Evolutionary conservation across 257 asterid species (phyloP), one percentile per base, ranked within the genome.

Genomic region (Salvia hispanica): DNA sequence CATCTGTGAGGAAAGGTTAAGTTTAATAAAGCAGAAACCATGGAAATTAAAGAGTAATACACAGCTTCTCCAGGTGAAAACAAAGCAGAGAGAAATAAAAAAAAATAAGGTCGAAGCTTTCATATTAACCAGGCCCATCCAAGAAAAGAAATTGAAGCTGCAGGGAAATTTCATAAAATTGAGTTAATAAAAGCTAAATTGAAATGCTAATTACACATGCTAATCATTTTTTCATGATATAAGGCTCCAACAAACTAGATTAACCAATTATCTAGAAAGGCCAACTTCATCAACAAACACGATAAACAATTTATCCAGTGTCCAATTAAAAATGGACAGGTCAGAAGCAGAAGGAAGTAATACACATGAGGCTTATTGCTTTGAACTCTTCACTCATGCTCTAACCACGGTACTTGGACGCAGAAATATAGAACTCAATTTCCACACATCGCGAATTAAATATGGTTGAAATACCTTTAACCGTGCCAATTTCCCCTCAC

Each of bases 11-110:
- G 14, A 3, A 53, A 53, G n/a, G 9, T 52, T 8, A 25, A 25
- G 61, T 55, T 11, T 4, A 55, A 11, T 39, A 39, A 39, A 39
- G 14, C 53, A 66, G 18, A 68, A 57, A 56, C 21, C 65, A 31
- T 15, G 37, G n/a, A 68, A 44, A 44, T 10, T 37, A 33, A 58
- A 58, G 13, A n/a, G 14, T 25, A 28, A 25, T 55, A 7, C 33
- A 55, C 45, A 28, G 45, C 21, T 50, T 50, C 14, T 10, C 48
- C 59, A 48, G 66, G 61, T 66, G 72, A 42, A 54, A 21, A 7
- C 33, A 53, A 11, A 36, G 25, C 33, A 37, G 2, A n/a, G 7
- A 67, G 33, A 54, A 50, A 40, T 43, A 11, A n/a, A 39, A 66
- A 51, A 40, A 25, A 25, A 56, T 7, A 2, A 57, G 12, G 1